Conservation (phyloP, 2,329 filamentous ascomycete genomes). For the Colletotrichum spaethianum region DNA sequence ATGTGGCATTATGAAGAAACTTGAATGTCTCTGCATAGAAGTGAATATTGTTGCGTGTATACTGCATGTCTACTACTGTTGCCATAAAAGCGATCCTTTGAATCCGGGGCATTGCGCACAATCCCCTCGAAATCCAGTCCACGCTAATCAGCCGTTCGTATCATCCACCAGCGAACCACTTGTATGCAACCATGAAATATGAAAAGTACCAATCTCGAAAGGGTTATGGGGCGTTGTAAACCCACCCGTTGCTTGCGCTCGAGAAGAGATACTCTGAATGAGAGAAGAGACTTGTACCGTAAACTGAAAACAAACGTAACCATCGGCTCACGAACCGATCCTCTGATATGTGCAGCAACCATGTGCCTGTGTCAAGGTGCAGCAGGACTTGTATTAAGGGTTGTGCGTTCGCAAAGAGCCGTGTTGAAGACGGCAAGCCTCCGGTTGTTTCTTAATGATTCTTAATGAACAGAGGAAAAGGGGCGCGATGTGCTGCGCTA, state of each 20-base stretch:
- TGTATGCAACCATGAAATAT: neutral
- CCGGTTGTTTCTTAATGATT: neutral
- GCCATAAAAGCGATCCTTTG: neutral
- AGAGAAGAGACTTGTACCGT: neutral
- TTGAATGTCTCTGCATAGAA: neutral
- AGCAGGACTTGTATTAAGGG: conserved; percentile 32
- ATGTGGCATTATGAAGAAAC: neutral
- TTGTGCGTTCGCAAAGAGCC: neutral
- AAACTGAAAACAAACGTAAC: neutral
- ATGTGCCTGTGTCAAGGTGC: conserved; percentile 12
- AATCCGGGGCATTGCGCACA: neutral
- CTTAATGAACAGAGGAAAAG: conserved; percentile 3
- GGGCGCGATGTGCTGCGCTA: conserved; percentile 17
- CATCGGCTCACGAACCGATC: neutral
- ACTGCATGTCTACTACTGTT: neutral
- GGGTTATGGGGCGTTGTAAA: neutral
- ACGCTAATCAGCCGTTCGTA: neutral
- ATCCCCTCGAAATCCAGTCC: neutral
- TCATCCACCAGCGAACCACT: neutral
- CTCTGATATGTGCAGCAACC: conserved; percentile 6
- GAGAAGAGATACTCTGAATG: conserved; percentile 6
- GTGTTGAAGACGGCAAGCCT: neutral
- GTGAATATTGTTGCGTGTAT: neutral
- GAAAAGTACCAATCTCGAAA: neutral
- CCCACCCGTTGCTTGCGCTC: neutral